A percentile compares a stretch with the other conserved stretches of the same genome.
These are phyloP conservation scores for Haematococcus lacustris DNA, from an alignment of 139 green algal species.

Conservation along the genomic window DNA sequence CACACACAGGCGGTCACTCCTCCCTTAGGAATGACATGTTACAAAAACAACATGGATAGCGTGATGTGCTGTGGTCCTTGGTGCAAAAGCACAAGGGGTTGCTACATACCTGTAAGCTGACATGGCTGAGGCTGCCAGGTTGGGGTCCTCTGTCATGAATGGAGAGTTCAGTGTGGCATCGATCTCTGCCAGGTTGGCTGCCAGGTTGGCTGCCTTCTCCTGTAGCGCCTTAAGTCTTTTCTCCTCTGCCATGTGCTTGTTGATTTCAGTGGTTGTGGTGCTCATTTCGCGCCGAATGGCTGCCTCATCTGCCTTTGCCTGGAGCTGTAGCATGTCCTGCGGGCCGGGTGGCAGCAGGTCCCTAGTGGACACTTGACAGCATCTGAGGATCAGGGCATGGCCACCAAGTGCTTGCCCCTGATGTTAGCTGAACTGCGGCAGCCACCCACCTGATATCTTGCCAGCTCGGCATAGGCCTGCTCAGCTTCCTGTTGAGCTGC, in stretches of 20 bases:
- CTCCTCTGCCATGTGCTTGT: slow-evolving; percentile 33
- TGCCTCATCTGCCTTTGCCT: slow-evolving; percentile 21
- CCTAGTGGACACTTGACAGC: too few species aligned
- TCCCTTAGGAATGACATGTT: background rate
- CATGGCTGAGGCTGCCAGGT: slow-evolving; percentile 22
- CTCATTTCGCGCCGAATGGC: slow-evolving; percentile 20
- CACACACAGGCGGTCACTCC: background rate
- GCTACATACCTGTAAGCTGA: slow-evolving; percentile 9
- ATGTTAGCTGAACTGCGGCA: too few species aligned
- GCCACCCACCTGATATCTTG: slow-evolving; percentile 6
- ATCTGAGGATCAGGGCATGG: too few species aligned
- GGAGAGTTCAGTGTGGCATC: slow-evolving; percentile 27
- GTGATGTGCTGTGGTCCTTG: background rate
- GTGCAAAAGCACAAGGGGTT: background rate
- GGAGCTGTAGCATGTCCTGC: slow-evolving; percentile 31
- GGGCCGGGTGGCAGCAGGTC: too few species aligned
- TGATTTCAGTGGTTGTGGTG: slow-evolving; percentile 23
- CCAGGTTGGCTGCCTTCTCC: slow-evolving; percentile 14
- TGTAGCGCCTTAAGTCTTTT: slow-evolving; percentile 14
- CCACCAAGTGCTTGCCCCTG: too few species aligned
- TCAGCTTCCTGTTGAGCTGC: slow-evolving; percentile 28
- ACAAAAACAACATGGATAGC: background rate
- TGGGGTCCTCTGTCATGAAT: slow-evolving; percentile 43
- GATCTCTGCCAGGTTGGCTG: slow-evolving; percentile 31
- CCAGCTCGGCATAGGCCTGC: slow-evolving; percentile 33